These are phyloP conservation scores for Kurtzmaniella quercitrusa DNA, from an alignment of 1,139 yeast species.

Conservation along the genomic window DNA sequence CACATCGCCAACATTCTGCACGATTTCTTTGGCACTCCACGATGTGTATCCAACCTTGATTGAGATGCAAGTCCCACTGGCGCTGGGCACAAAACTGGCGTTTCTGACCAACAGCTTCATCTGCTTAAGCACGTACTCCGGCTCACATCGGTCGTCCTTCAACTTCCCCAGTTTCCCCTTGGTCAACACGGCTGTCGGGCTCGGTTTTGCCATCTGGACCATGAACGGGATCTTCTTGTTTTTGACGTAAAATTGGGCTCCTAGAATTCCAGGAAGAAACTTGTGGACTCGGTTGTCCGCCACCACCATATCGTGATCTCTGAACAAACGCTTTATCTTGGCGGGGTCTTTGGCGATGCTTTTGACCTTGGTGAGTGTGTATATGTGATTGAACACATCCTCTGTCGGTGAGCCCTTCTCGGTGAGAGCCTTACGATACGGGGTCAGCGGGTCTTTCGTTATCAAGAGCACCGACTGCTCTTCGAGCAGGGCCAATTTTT, in stretches of 20 bases:
- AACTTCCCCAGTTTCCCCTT: constrained; percentile 33
- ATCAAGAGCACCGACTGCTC: constrained; percentile 52
- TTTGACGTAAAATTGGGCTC: constrained; percentile 52
- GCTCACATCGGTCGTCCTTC: constrained; percentile 55
- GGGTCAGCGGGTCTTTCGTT: constrained; percentile 64
- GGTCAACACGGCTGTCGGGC: constrained; percentile 33
- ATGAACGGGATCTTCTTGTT: constrained; percentile 62
- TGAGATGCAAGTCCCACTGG: constrained; percentile 48
- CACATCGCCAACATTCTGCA: constrained; percentile 54
- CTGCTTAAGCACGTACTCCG: constrained; percentile 57
- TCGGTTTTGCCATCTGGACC: constrained; percentile 59
- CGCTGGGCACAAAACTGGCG: constrained; percentile 55
- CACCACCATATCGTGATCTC: constrained; percentile 61
- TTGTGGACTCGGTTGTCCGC: constrained; percentile 64
- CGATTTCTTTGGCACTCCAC: constrained; percentile 39
- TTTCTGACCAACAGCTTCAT: constrained; percentile 57
- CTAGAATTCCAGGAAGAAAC: constrained; percentile 51
- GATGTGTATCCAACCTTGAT: constrained; percentile 52
- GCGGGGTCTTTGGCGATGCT: constrained; percentile 41
- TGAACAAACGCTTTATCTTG: constrained; percentile 42
- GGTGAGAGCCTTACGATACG: constrained; percentile 45
- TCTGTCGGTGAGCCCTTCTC: constrained; percentile 51
- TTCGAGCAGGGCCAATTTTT: constrained; percentile 43
- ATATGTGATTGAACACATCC: constrained; percentile 53
- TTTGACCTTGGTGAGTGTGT: constrained; percentile 54